Conservation (phyloP, 441 rosid species). For the Cnidoscolus chayamansa region DNA sequence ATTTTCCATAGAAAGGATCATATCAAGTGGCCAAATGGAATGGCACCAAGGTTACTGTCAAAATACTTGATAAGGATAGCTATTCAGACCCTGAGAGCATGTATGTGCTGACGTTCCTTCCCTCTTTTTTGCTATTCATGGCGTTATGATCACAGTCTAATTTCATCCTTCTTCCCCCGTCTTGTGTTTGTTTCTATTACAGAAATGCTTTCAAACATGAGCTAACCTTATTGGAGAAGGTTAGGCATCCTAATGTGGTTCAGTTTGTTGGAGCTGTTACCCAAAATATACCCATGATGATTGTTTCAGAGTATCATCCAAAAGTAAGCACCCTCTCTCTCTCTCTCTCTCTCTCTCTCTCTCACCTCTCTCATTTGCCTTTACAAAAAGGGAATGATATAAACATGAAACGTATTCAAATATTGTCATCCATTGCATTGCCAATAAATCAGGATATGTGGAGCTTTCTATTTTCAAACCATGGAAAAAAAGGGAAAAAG, state of each 20-base stretch:
- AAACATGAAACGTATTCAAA: background rate
- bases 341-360: background rate
- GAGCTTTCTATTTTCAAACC: background rate
- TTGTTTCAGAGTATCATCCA: conserved; percentile 80
- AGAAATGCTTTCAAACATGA: conserved; percentile 88
- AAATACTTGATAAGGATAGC: conserved; percentile 84
- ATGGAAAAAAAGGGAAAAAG: background rate
- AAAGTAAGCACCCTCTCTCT: conserved; percentile 52
- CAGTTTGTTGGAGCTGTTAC: conserved; percentile 99
- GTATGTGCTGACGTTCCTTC: conserved; percentile 37
- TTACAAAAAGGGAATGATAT: no score
- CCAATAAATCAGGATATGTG: background rate
- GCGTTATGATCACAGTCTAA: background rate
- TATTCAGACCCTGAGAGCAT: conserved; percentile 69
- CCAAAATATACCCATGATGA: conserved; percentile 95
- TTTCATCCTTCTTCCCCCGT: background rate
- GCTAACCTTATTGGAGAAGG: conserved; percentile 81
- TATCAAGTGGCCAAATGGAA: conserved; percentile 99
- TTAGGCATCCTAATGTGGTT: conserved; percentile 93
- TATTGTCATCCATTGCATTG: background rate
- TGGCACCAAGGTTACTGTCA: conserved; percentile 88
- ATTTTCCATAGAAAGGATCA: conserved; percentile 55
- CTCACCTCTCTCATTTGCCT: no score
- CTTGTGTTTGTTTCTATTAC: conserved; percentile 22
- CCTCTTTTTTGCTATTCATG: conserved; percentile 2